Evolutionary conservation across 306 rosid genomes (phyloP).

Genomic region (Arachis hypogaea): DNA sequence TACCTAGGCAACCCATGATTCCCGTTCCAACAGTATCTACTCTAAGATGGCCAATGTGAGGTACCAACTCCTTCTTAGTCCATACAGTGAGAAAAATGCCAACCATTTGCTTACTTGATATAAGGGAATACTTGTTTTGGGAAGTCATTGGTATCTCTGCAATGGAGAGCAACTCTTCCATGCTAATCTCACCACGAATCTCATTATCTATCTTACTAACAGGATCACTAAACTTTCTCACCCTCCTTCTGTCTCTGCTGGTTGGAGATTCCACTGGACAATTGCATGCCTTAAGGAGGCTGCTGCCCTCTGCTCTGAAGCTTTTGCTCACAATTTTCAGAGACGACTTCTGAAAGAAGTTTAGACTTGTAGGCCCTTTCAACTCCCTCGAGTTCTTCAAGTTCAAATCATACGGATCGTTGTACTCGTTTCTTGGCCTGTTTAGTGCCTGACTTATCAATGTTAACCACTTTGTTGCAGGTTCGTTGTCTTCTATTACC

Average conservation of each 20-base stretch:
- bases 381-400: slow-evolving; percentile 48
- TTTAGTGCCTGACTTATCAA: slow-evolving; percentile 80
- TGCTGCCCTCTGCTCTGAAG: slow-evolving; percentile 61
- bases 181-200: slow-evolving; percentile 17
- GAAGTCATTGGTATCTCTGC: slow-evolving; percentile 55
- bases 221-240: slow-evolving; percentile 57
- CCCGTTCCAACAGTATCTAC: slow-evolving; percentile 85
- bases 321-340: slow-evolving; percentile 65
- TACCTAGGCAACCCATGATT: slow-evolving; percentile 90
- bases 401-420: slow-evolving; percentile 44
- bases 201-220: slow-evolving; percentile 40
- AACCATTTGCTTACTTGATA: slow-evolving; percentile 91
- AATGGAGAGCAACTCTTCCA: slow-evolving; percentile 58
- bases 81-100: slow-evolving; percentile 87
- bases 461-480: slow-evolving; percentile 85
- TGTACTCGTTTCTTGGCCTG: slow-evolving; percentile 49
- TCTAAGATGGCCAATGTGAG: slow-evolving; percentile 87
- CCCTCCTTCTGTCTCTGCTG: slow-evolving; percentile 52
- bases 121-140: slow-evolving; percentile 54
- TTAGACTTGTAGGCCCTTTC: slow-evolving; percentile 47
- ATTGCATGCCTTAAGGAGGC: slow-evolving; percentile 77
- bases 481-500: slow-evolving; percentile 92
- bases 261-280: slow-evolving; percentile 63
- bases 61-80: slow-evolving; percentile 74
- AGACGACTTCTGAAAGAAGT: slow-evolving; percentile 80